Evolutionary conservation across 2,329 filamentous ascomycete genomes (phyloP).

Genomic region (Aureobasidium sp.): DNA sequence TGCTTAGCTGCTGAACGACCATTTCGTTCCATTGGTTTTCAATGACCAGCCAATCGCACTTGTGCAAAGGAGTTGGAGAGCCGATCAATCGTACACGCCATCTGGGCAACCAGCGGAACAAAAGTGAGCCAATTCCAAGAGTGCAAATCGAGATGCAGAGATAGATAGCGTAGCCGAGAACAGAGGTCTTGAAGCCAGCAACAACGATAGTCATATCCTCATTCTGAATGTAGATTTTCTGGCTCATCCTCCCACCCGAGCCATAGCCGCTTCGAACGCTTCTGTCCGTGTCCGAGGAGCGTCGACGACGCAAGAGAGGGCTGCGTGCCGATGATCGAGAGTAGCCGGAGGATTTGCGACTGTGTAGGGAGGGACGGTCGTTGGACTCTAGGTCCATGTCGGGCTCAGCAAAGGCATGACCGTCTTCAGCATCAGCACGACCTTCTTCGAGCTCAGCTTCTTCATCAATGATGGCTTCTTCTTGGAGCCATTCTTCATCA

Average conservation of each 20-base stretch:
- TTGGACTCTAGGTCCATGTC: constrained; percentile 37
- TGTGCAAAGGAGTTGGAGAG: constrained; percentile 57
- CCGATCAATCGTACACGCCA: constrained; percentile 78
- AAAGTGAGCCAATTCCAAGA: constrained; percentile 69
- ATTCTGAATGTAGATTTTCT: constrained; percentile 88
- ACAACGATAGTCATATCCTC: constrained; percentile 93
- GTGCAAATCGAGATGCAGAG: constrained; percentile 63
- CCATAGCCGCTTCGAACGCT: constrained; percentile 58
- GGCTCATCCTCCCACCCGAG: constrained; percentile 60
- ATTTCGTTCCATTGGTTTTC: constrained; percentile 99
- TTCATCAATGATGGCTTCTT: constrained; percentile 43
- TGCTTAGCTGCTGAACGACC: constrained; percentile 62
- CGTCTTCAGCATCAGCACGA: constrained; percentile 31
- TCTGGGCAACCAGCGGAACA: constrained; percentile 83
- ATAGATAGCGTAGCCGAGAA: constrained; percentile 62
- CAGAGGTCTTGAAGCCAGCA: constrained; percentile 79
- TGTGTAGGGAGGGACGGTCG: constrained; percentile 34
- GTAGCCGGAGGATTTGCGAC: constrained; percentile 55
- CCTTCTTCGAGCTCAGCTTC: constrained; percentile 35
- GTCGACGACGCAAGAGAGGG: constrained; percentile 63
- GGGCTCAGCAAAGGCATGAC: constrained; percentile 36
- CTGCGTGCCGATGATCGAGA: constrained; percentile 40
- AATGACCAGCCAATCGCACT: constrained; percentile 86
- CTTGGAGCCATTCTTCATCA: constrained; percentile 42
- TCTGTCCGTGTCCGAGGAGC: constrained; percentile 62